A percentile compares a stretch with the other conserved stretches of the same genome.
phyloP scores from a whole-genome alignment of 805 yeast species.

The Suhomyces sp. region DNA sequence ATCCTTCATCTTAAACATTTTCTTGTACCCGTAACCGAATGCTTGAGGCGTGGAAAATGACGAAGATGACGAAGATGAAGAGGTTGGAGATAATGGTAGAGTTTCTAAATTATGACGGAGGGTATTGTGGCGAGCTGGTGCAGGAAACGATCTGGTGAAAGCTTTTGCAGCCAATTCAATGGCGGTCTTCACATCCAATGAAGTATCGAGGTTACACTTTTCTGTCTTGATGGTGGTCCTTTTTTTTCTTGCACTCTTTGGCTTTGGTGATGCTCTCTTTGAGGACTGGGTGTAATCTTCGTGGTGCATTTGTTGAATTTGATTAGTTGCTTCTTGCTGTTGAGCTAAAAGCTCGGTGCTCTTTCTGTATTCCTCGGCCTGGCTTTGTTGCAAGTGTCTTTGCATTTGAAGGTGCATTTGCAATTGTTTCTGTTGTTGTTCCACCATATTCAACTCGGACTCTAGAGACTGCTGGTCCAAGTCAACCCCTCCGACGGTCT shows the following conservation, averaged over 20 bases:
- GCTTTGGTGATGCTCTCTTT: too few relatives aligned
- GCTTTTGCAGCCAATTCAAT: slow-evolving; percentile 8
- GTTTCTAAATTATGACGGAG: too few relatives aligned
- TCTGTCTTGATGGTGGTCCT: slow-evolving; percentile 2
- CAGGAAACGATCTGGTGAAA: not conserved
- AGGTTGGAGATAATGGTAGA: slow-evolving; percentile 1
- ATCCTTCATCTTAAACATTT: slow-evolving; percentile 2
- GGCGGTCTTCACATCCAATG: slow-evolving; percentile 4
- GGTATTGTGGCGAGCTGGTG: not conserved
- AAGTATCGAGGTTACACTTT: not conserved
- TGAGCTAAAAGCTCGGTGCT: too few relatives aligned
- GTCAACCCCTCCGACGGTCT: too few relatives aligned
- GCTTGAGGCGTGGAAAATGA: not conserved
- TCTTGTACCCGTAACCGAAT: not conserved
- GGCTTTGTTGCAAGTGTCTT: too few relatives aligned
- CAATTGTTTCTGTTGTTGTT: slow-evolving; percentile 1
- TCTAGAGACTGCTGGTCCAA: not conserved
- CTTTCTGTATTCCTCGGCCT: too few relatives aligned
- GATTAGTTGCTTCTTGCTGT: too few relatives aligned
- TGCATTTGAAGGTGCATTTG: slow-evolving; percentile 3
- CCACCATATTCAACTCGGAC: slow-evolving; percentile 2
- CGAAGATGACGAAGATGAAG: not conserved
- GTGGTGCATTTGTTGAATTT: too few relatives aligned
- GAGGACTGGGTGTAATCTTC: too few relatives aligned
- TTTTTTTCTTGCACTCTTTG: not conserved